These are phyloP conservation scores for Irpex sp. DNA, from an alignment of 1,284 basidiomycete genomes.

Conservation along the genomic window DNA sequence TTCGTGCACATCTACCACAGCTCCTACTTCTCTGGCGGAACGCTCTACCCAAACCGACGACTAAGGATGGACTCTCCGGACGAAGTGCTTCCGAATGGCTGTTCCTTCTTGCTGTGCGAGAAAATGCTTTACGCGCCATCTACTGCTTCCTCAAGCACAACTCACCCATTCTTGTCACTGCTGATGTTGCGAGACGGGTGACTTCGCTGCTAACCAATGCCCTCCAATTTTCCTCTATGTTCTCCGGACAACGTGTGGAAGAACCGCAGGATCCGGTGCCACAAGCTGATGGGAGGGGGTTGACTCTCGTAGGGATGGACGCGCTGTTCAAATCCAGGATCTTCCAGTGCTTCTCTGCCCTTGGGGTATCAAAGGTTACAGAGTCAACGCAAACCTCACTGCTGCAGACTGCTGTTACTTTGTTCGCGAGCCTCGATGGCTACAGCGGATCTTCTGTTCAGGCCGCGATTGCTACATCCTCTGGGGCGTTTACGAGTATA, in stretches of 20 bases:
- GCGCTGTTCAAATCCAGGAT: conserved; percentile 81
- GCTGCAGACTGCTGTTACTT: conserved; percentile 79
- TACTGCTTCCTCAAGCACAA: conserved; percentile 88
- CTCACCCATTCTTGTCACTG: conserved; percentile 70
- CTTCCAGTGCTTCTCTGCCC: conserved; percentile 84
- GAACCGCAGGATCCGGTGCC: conserved; percentile 41
- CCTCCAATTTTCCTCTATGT: conserved; percentile 82
- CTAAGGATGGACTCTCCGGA: conserved; percentile 74
- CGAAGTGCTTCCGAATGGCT: conserved; percentile 82
- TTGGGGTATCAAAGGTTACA: conserved; percentile 78
- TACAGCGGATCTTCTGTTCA: conserved; percentile 84
- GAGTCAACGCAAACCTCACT: conserved; percentile 80
- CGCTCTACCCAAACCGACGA: conserved; percentile 91
- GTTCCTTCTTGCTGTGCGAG: conserved; percentile 89
- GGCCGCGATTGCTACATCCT: conserved; percentile 87
- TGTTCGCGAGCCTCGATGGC: conserved; percentile 84
- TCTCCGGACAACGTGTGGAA: conserved; percentile 48
- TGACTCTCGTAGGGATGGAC: conserved; percentile 78
- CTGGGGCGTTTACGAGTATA: conserved; percentile 81
- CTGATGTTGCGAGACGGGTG: conserved; percentile 88
- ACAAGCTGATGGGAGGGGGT: conserved; percentile 37
- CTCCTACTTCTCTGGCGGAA: conserved; percentile 96
- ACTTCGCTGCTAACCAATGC: conserved; percentile 87
- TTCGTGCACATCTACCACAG: conserved; percentile 88
- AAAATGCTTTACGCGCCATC: conserved; percentile 87